Percentiles rank a stretch among this genome's conserved stretches.
Conservation (phyloP, 257 asterid genomes). For the Osmanthus fragrans region DNA sequence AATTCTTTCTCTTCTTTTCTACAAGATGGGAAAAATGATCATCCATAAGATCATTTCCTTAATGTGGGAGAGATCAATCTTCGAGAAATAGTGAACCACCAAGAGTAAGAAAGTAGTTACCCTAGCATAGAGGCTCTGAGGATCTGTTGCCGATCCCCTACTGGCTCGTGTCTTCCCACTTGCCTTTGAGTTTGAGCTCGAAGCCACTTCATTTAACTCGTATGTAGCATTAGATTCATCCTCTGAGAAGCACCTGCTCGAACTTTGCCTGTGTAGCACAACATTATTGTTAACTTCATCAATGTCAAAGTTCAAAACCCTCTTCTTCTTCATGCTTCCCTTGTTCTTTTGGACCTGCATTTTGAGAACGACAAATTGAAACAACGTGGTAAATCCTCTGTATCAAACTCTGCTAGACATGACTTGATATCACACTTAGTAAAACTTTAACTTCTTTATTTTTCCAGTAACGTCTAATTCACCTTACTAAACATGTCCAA, state of each 20-base stretch:
- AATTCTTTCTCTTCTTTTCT: slow-evolving; percentile 60
- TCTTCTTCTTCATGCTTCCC: slow-evolving; percentile 39
- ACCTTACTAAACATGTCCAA: neutral
- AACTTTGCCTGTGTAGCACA: slow-evolving; percentile 28
- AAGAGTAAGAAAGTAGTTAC: slow-evolving; percentile 20
- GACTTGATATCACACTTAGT: too few species aligned
- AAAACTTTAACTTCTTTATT: neutral
- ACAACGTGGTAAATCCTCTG: neutral
- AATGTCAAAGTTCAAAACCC: slow-evolving; percentile 25
- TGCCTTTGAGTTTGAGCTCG: slow-evolving; percentile 30
- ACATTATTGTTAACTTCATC: slow-evolving; percentile 13
- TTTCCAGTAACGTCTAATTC: too few species aligned
- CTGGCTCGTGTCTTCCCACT: slow-evolving; percentile 40
- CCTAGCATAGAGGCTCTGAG: slow-evolving; percentile 66
- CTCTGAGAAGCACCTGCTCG: slow-evolving; percentile 39
- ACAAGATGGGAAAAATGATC: neutral
- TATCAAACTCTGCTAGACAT: too few species aligned
- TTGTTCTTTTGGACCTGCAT: slow-evolving; percentile 44
- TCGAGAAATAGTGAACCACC: neutral
- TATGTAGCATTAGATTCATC: slow-evolving; percentile 37
- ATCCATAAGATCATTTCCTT: neutral
- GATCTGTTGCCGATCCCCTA: slow-evolving; percentile 57
- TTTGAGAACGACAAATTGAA: slow-evolving; percentile 2
- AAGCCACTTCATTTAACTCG: slow-evolving; percentile 25
- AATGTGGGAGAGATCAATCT: neutral